Conservation (phyloP, 2,329 filamentous ascomycete genomes). For the Cercospora berteroae region DNA sequence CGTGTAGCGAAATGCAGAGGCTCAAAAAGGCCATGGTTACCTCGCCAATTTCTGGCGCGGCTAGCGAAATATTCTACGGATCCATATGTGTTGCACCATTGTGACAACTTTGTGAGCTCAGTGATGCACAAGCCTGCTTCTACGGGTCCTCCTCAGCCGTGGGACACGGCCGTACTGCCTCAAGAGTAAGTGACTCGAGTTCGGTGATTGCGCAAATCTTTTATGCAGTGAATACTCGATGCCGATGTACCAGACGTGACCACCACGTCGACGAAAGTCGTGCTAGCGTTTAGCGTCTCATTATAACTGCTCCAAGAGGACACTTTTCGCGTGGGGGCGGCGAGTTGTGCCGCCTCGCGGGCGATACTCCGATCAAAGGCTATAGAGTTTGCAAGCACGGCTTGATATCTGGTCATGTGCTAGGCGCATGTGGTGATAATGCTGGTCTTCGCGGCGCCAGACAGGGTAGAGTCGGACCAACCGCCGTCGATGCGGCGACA, state of each 20-base stretch:
- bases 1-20: not conserved
- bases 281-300: not conserved
- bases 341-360: not conserved
- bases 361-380: not conserved
- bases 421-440: not conserved
- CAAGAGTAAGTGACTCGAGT: not conserved
- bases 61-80: not conserved
- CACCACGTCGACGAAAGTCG: not conserved
- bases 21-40: not conserved
- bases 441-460: not conserved
- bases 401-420: not conserved
- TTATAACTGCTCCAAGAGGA: not conserved
- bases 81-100: not conserved
- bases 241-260: not conserved
- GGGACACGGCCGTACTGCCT: not conserved
- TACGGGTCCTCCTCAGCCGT: not conserved
- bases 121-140: not conserved
- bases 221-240: not conserved
- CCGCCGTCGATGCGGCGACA: not conserved
- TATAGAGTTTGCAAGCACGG: not conserved
- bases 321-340: not conserved
- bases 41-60: not conserved
- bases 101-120: not conserved
- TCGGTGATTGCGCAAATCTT: not conserved
- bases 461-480: not conserved